Conservation (phyloP, 2,329 filamentous ascomycete species). For the Hymenotorrendiella dingleyae region DNA sequence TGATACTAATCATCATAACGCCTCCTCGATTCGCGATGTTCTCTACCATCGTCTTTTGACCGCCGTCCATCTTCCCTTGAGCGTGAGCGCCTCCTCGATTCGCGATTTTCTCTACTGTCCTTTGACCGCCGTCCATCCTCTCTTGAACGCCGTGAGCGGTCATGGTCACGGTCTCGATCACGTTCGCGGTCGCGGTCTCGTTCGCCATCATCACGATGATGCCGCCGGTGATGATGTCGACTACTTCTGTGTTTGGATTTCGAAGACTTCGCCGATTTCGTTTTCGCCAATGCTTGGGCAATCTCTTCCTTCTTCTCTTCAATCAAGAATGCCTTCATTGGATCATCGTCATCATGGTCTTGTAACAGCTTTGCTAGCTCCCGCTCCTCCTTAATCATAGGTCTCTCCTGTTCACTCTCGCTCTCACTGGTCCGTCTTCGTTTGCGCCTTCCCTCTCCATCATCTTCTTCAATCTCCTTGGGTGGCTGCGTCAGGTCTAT, state of each 20-base stretch:
- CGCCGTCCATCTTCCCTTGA: conserved; percentile 12
- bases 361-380: conserved; percentile 70
- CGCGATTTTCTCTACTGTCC: neutral
- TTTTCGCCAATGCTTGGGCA: conserved; percentile 57
- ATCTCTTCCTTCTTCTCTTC: conserved; percentile 90
- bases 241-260: conserved; percentile 23
- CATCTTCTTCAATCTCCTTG: conserved; percentile 29
- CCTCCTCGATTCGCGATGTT: too few species aligned
- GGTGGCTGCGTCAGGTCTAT: conserved; percentile 40
- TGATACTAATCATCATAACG: too few species aligned
- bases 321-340: conserved; percentile 89
- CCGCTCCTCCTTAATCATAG: conserved; percentile 71
- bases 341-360: conserved; percentile 90
- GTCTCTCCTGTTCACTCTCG: conserved; percentile 42
- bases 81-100: too few species aligned
- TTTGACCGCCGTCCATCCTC: conserved; percentile 8
- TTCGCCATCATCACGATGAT: conserved; percentile 14
- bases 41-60: conserved; percentile 5
- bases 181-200: neutral
- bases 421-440: conserved; percentile 31
- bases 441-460: conserved; percentile 41
- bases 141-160: conserved; percentile 7
- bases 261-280: conserved; percentile 33
- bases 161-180: too few species aligned
- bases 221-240: too few species aligned